Conservation (phyloP, 2,329 filamentous ascomycete genomes). For the Neophaeococcomyces mojaviensis region DNA sequence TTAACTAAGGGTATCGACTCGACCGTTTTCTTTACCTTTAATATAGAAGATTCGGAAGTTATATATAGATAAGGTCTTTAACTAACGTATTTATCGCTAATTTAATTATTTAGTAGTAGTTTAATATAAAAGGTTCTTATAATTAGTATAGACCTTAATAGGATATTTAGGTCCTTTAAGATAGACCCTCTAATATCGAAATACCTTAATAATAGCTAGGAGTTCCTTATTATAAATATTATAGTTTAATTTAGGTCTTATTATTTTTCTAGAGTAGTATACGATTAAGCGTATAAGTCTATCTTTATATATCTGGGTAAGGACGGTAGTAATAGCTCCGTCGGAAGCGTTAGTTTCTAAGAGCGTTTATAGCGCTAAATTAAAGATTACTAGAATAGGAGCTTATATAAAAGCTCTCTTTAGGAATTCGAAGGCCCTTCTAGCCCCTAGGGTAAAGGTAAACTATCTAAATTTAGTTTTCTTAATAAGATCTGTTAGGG, state of each 20-base stretch:
- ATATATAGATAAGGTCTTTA: conserved; percentile 11
- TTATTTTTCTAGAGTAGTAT: conserved; percentile 18
- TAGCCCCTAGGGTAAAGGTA: background rate
- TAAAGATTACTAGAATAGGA: conserved; percentile 11
- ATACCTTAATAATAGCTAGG: conserved; percentile 13
- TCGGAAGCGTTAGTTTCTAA: conserved; percentile 13
- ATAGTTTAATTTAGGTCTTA: conserved; percentile 13
- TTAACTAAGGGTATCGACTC: conserved; percentile 15
- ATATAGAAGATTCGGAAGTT: conserved; percentile 14
- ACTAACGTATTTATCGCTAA: conserved; percentile 10
- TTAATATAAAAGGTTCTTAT: too few relatives aligned
- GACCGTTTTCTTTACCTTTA: conserved; percentile 9
- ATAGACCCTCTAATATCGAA: conserved; percentile 14
- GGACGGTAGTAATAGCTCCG: too few relatives aligned
- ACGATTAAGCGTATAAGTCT: conserved; percentile 6
- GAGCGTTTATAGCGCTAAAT: conserved; percentile 6
- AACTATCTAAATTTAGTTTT: conserved; percentile 5
- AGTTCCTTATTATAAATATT: conserved; percentile 20
- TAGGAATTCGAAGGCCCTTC: conserved; percentile 9
- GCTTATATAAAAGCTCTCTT: conserved; percentile 5
- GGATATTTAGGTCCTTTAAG: conserved; percentile 11
- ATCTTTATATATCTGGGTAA: too few relatives aligned
- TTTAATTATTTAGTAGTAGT: too few relatives aligned
- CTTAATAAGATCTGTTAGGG: too few relatives aligned
- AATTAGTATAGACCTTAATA: conserved; percentile 13